Evolutionary conservation across 2,329 filamentous ascomycete species (phyloP).

Genomic region (Aspergillus candidus): DNA sequence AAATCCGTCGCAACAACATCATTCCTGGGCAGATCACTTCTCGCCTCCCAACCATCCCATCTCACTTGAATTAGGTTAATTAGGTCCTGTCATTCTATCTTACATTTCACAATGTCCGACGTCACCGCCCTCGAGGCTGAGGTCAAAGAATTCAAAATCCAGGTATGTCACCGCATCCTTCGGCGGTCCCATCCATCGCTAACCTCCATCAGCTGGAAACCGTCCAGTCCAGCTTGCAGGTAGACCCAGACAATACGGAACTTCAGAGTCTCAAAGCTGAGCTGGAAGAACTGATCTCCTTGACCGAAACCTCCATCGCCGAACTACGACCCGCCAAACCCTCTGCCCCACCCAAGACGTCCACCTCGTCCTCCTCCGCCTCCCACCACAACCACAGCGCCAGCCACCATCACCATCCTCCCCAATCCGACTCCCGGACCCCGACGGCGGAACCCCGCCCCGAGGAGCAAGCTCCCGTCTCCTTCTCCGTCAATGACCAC

Average conservation of each 20-base stretch:
- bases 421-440: constrained; percentile 54
- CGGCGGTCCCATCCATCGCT: no score
- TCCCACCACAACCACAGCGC: constrained; percentile 66
- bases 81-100: background rate
- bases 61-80: background rate
- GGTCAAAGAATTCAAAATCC: constrained; percentile 55
- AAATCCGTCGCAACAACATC: no score
- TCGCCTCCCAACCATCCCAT: no score
- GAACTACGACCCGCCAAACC: constrained; percentile 68
- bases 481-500: constrained; percentile 80
- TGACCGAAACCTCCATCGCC: constrained; percentile 73
- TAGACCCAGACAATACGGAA: constrained; percentile 74
- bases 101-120: constrained; percentile 33
- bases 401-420: constrained; percentile 70
- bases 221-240: constrained; percentile 66
- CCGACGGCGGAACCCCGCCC: constrained; percentile 35
- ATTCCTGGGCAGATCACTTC: no score
- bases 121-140: constrained; percentile 42
- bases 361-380: constrained; percentile 45
- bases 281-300: constrained; percentile 72
- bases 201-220: constrained; percentile 61
- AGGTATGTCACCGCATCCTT: constrained; percentile 36
- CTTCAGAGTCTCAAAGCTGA: constrained; percentile 71
- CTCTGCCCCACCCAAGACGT: constrained; percentile 43
- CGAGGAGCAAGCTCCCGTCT: constrained; percentile 52